These are phyloP conservation scores for Amanita phalloides DNA, from an alignment of 768 basidiomycete species.

Conservation along the genomic window DNA sequence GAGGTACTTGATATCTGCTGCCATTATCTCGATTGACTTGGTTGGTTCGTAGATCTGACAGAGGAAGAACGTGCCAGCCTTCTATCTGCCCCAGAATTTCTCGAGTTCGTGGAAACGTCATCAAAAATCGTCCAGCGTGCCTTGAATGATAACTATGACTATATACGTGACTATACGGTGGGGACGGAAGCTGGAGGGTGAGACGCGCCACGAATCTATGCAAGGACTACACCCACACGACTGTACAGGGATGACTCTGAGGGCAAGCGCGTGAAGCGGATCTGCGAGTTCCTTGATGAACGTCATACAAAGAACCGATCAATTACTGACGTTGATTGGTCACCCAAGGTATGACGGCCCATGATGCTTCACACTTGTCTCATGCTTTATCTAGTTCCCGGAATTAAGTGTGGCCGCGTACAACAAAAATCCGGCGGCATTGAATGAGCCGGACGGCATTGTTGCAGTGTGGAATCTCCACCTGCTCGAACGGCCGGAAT, in stretches of 20 bases:
- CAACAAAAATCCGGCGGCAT: slow-evolving; percentile 89
- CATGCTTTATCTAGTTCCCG: slow-evolving; percentile 56
- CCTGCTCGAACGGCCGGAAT: slow-evolving; percentile 90
- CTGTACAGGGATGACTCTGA: slow-evolving; percentile 73
- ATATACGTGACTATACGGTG: slow-evolving; percentile 93
- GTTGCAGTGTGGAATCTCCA: slow-evolving; percentile 98
- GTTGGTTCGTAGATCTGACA: slow-evolving; percentile 51
- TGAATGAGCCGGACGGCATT: slow-evolving; percentile 95
- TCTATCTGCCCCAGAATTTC: slow-evolving; percentile 80
- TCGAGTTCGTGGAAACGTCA: slow-evolving; percentile 89
- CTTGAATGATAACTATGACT: slow-evolving; percentile 92
- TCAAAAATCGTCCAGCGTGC: slow-evolving; percentile 94
- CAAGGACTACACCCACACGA: neutral
- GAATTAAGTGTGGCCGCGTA: slow-evolving; percentile 94
- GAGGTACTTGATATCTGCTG: slow-evolving; percentile 33
- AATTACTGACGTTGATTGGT: slow-evolving; percentile 97
- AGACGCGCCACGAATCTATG: slow-evolving; percentile 15
- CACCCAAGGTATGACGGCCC: slow-evolving; percentile 62
- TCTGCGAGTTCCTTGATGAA: slow-evolving; percentile 93
- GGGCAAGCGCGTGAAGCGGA: slow-evolving; percentile 79
- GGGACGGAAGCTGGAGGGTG: slow-evolving; percentile 78
- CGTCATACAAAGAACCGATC: slow-evolving; percentile 87
- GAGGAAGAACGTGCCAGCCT: slow-evolving; percentile 81
- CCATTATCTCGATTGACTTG: neutral
- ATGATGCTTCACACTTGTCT: neutral